Evolutionary conservation across 345 rosid genomes (phyloP).

Genomic region (Angophora floribunda): DNA sequence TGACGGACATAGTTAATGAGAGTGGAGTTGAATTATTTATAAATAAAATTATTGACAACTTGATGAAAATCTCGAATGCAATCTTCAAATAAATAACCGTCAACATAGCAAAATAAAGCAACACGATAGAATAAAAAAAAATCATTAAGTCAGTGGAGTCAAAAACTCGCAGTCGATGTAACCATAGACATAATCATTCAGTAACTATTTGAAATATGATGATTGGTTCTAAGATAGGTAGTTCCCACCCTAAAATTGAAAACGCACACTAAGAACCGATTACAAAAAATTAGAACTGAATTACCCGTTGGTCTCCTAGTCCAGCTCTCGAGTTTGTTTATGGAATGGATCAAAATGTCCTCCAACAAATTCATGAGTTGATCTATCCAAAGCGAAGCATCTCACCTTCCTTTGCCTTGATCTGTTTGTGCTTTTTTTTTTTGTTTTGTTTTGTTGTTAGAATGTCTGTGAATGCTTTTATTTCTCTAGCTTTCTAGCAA

Average conservation of each 20-base stretch:
- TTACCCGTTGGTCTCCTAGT: too few relatives aligned
- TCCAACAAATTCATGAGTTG: neutral
- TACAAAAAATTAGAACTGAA: too few relatives aligned
- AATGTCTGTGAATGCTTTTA: too few relatives aligned
- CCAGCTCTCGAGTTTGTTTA: fast-evolving
- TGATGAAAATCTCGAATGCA: neutral
- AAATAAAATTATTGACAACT: neutral
- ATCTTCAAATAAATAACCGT: too few relatives aligned
- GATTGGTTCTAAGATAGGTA: fast-evolving
- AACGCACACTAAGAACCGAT: fast-evolving
- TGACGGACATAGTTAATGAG: neutral
- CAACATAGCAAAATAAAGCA: neutral
- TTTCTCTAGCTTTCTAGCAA: neutral
- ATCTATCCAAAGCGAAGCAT: fast-evolving
- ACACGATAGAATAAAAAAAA: neutral
- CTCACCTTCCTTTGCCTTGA: neutral
- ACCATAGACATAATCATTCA: fast-evolving
- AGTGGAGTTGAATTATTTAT: too few relatives aligned
- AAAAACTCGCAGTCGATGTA: too few relatives aligned
- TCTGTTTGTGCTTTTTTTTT: too few relatives aligned
- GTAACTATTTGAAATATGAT: too few relatives aligned
- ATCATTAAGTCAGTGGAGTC: neutral
- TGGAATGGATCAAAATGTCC: neutral
- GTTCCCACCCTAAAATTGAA: too few relatives aligned
- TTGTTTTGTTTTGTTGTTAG: too few relatives aligned